Evolutionary conservation across 257 asterid genomes (phyloP), one percentile per base, ranked within the genome.

Genomic region (Solanum etuberosum): DNA sequence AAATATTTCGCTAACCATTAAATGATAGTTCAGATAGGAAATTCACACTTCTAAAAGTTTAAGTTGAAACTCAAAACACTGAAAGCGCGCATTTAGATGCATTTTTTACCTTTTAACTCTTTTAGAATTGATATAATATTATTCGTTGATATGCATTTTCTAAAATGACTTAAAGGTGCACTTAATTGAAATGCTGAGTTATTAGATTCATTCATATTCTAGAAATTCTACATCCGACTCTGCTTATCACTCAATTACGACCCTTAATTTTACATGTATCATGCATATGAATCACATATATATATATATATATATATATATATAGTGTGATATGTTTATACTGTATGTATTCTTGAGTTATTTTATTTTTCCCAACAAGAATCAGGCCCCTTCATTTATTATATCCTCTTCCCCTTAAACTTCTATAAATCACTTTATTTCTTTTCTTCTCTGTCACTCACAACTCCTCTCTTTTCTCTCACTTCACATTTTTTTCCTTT

Each of bases 401-500:
- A 94, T 91, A 67, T 59, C 89, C 59, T 78, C 68, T 86, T 82
- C 65, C n/a, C 2, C 81, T 71, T 35, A 37, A 37, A 67, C 74
- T 76, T 73, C 92, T 92, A 91, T 93, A 93, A 91, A 90, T 93
- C 90, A 83, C 88, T 89, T 89, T 77, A 71, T 87, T 85, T 88
- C 71, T 77, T 87, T 77, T 72, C 91, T 65, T 76, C 83, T 87
- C 89, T 83, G 27, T 86, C 93, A 86, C 86, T 88, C 91, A 87
- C 88, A 88, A n/a, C 40, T 78, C 83, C 29, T 87, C 35, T 23
- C 83, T 83, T 20, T 68, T 73, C 57, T 38, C 37, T 80, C 31
- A 37, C 63, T 34, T 32, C 68, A 15, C 51, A n/a, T 43, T n/a
- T 48, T 57, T 10, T 23, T 31, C 65, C 37, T n/a, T 16, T 8